A percentile compares a stretch with the other conserved stretches of the same genome.
These are phyloP conservation scores for Kazachstania martiniae DNA, from an alignment of 805 yeast genomes.

Conservation along the genomic window DNA sequence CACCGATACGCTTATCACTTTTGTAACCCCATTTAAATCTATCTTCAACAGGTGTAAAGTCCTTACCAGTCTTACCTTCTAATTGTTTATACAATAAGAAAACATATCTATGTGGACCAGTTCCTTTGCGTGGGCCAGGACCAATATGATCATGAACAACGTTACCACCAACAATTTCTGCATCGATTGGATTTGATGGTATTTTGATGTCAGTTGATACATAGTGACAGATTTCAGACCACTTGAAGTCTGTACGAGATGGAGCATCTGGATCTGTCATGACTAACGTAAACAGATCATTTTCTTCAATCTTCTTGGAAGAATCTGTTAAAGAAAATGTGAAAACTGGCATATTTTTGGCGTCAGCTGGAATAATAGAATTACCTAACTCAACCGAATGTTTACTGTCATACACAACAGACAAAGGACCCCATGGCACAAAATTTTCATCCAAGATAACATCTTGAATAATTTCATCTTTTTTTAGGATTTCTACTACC, in stretches of 20 bases:
- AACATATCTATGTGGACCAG: conserved; percentile 56
- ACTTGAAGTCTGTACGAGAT: conserved; percentile 63
- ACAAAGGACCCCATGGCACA: too few relatives aligned
- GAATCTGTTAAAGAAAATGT: too few relatives aligned
- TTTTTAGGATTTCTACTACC: too few relatives aligned
- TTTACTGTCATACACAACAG: too few relatives aligned
- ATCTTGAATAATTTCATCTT: too few relatives aligned
- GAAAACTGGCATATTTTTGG: too few relatives aligned
- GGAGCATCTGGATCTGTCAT: conserved; percentile 96
- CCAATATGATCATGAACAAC: conserved; percentile 54
- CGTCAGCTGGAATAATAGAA: too few relatives aligned
- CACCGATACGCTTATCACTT: conserved; percentile 71
- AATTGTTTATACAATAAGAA: conserved; percentile 5
- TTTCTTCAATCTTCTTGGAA: too few relatives aligned
- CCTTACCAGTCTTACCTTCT: too few relatives aligned
- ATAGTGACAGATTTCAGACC: conserved; percentile 84
- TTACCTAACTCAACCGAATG: too few relatives aligned
- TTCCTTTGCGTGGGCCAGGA: conserved; percentile 83
- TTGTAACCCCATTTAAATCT: conserved; percentile 66
- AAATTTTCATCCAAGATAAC: too few relatives aligned
- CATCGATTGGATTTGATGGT: conserved; percentile 3
- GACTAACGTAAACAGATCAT: conserved; percentile 47
- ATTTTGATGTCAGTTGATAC: conserved; percentile 37
- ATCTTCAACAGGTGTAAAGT: conserved; percentile 11
- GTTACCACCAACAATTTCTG: conserved; percentile 22